Base-by-base conservation (phyloP, 768 basidiomycete genomes). In the Chalciporus sphaerocephalus region DNA sequence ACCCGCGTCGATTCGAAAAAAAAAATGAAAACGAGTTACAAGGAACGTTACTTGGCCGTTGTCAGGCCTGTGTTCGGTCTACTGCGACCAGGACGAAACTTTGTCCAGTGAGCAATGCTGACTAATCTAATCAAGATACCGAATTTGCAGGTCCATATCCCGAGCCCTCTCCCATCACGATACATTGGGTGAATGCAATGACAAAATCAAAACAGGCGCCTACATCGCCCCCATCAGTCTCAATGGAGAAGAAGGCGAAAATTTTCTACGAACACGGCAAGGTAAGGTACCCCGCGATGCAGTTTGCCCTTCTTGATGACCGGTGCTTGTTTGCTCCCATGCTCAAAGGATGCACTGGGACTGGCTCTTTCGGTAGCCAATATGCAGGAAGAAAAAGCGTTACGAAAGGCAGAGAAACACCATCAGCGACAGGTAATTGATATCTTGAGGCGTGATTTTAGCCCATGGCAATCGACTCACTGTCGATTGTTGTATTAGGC, bases 341-440 rank as follows among this genome's bases (percentile, higher is more conserved):
- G 32, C 38, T 36, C 44, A 45, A 51, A 79, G 79, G 76, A 78
- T 50, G 70, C 71, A 5, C 52, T 76, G 47, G 61, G 60, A 40
- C 59, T 80, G 11, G 79, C 78, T n/a, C 54, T 64, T 48, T 69
- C 69, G 28, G 76, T 80, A 57, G 72, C 64, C n/a, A 57, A 57
- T 25, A 56, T 51, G 13, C 72, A 77, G 48, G 78, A 80, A 60
- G 56, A 75, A 54, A 76, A 71, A 44, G 51, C 66, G 6, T 57
- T 61, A 40, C 62, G 52, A 7, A 77, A 69, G 55, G 61, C 60
- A 41, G 66, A 68, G 53, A 75, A 66, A 54, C 66, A 62, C 51
- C 71, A 66, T 38, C 65, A 62, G 50, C 46, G 61, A 54, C 69
- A 73, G 72, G 74, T 72, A 37, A 40, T 42, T 27, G 43, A 49